Evolutionary conservation across 2,329 filamentous ascomycete species (phyloP), one percentile per base, ranked within the genome.

Genomic region (Zymoseptoria passerinii): DNA sequence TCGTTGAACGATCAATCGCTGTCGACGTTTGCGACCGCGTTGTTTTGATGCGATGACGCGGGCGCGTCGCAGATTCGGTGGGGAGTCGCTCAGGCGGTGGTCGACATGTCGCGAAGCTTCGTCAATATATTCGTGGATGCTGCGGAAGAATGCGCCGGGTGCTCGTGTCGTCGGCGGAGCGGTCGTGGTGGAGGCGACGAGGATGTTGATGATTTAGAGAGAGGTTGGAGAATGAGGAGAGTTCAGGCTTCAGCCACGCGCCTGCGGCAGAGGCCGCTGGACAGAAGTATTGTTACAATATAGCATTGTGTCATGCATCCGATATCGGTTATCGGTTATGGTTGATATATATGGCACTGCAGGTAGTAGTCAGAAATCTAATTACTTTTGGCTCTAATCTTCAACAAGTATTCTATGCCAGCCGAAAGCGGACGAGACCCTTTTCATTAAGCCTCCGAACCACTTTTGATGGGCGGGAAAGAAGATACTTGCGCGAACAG

Each of bases 11-110:
- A 16, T 40, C 40, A 48, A 27, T 20, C 35, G 50, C 54, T 63
- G 62, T 62, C 59, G 62, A 60, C 58, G 28, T 52, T 50, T 44
- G 20, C 49, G 55, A 52, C 53, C 62, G 65, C 63, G 66, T 63
- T 63, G 64, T 65, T 66, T 53, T 66, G 61, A 63, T 56, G 35
- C 48, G 48, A 55, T 54, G 52, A 49, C 48, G 51, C 48, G 52
- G 57, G 54, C 52, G 60, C 61, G 57, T 52, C 51, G 18, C 48
- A 23, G n/a, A 27, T 16, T 18, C 27, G 44, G 40, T 49, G 7
- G 27, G 48, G 19, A n/a, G 28, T 28, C 54, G 27, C 54, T 55
- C 54, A 55, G 54, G 54, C 20, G 48, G 23, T 16, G 10, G 9
- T 50, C 23, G 50, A 27, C 54, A 55, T 55, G 54, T 27, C 54